phyloP scores from a whole-genome alignment of 192 early-diverging fungal species.

The Rhizophagus sp. region DNA sequence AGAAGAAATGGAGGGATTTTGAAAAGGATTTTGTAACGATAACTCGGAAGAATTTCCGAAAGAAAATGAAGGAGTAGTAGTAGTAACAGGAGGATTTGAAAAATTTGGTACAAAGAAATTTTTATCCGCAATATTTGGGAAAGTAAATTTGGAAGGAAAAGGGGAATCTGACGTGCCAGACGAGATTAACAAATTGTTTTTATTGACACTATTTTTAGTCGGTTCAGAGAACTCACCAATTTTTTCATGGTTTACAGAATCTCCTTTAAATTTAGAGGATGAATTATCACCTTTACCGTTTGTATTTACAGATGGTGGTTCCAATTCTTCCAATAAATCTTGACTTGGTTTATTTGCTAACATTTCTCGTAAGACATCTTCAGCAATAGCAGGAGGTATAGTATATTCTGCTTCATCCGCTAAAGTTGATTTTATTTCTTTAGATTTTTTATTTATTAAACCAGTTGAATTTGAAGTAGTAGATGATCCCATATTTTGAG shows the following conservation, averaged over 20 bases:
- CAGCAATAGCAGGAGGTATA: slow-evolving; percentile 32
- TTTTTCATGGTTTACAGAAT: slow-evolving; percentile 19
- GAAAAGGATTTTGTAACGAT: slow-evolving; percentile 18
- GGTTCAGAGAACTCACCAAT: slow-evolving; percentile 29
- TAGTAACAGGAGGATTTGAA: not conserved
- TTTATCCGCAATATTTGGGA: slow-evolving; percentile 33
- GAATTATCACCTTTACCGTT: slow-evolving; percentile 22
- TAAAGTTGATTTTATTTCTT: slow-evolving; percentile 23
- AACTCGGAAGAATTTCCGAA: slow-evolving; percentile 12
- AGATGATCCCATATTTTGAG: not conserved
- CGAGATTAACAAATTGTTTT: slow-evolving; percentile 27
- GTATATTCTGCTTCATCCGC: slow-evolving; percentile 26
- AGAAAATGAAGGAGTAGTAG: slow-evolving; percentile 10
- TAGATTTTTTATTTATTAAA: not conserved
- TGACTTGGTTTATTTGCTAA: slow-evolving; percentile 28
- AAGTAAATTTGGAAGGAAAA: slow-evolving; percentile 32
- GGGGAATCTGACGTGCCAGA: slow-evolving; percentile 23
- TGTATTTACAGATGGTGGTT: not conserved
- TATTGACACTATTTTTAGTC: slow-evolving; percentile 20
- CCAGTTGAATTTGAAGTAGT: not conserved
- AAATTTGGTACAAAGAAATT: slow-evolving; percentile 33
- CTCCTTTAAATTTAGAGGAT: slow-evolving; percentile 22
- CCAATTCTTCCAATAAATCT: slow-evolving; percentile 24
- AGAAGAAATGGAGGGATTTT: slow-evolving; percentile 19
- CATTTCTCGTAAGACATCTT: slow-evolving; percentile 27